These are phyloP conservation scores for Neoboletus subvelutipes DNA, from an alignment of 768 basidiomycete species.

Conservation along the genomic window DNA sequence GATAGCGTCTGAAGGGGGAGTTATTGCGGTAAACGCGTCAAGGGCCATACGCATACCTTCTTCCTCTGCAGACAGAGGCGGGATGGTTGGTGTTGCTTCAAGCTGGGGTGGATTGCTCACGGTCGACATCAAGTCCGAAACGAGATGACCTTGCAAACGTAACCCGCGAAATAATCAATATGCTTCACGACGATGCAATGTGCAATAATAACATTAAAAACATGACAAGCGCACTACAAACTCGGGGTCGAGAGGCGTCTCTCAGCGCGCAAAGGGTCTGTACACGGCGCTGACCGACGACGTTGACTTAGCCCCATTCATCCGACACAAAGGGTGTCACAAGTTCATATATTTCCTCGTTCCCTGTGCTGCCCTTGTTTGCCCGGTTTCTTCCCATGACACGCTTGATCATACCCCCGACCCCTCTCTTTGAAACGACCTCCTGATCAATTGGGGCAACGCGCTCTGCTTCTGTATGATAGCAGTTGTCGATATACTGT, in stretches of 20 bases:
- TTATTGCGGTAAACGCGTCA: slow-evolving; percentile 14
- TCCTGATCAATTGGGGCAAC: slow-evolving; percentile 32
- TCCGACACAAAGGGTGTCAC: slow-evolving; percentile 82
- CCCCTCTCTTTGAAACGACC: slow-evolving; percentile 39
- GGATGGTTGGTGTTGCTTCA: slow-evolving; percentile 30
- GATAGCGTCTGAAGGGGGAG: slow-evolving; percentile 58
- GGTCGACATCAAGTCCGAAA: slow-evolving; percentile 6
- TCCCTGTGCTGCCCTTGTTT: slow-evolving; percentile 51
- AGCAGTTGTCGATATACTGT: slow-evolving; percentile 66
- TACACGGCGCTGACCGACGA: background rate
- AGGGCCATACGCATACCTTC: slow-evolving; percentile 45
- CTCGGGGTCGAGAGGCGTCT: background rate
- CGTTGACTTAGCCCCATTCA: slow-evolving; percentile 55
- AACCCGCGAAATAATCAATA: too few relatives aligned
- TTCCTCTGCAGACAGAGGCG: slow-evolving; percentile 57
- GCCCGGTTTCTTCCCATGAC: slow-evolving; percentile 54
- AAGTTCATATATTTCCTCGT: slow-evolving; percentile 78
- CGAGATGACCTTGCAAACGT: background rate
- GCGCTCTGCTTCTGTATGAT: slow-evolving; percentile 45
- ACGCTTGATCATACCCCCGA: slow-evolving; percentile 58
- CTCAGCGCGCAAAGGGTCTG: background rate
- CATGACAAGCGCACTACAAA: background rate
- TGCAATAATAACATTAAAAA: background rate
- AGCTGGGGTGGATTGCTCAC: background rate
- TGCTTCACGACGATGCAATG: background rate